These are phyloP conservation scores for Aspergillus alliaceus DNA, from an alignment of 2,329 filamentous ascomycete genomes.

Conservation along the genomic window DNA sequence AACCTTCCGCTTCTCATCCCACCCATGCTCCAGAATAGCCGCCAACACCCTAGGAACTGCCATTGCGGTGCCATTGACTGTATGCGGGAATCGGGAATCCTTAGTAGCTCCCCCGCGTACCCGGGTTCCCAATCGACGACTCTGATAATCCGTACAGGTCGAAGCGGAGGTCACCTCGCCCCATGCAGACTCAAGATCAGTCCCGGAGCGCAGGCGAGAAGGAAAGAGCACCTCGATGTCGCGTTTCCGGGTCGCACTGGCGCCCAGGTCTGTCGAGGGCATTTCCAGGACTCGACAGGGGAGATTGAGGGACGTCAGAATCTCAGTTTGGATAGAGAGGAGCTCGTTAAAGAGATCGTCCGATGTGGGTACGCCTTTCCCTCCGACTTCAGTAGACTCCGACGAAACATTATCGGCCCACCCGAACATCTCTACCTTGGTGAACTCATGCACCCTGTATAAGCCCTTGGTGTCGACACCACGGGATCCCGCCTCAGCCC, in stretches of 20 bases:
- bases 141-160: conserved; percentile 94
- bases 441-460: conserved; percentile 97
- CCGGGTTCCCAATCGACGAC: conserved; percentile 74
- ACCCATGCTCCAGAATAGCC: conserved; percentile 86
- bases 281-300: conserved; percentile 90
- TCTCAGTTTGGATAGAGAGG: conserved; percentile 80
- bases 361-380: conserved; percentile 22
- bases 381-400: conserved; percentile 8
- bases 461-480: conserved; percentile 90
- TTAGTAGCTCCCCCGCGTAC: conserved; percentile 53
- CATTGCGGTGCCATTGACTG: conserved; percentile 89
- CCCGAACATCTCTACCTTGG: conserved; percentile 95
- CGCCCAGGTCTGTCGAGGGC: conserved; percentile 84
- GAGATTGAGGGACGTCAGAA: conserved; percentile 73
- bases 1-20: conserved; percentile 67
- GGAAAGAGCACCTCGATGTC: conserved; percentile 97
- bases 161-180: conserved; percentile 90
- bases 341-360: conserved; percentile 75
- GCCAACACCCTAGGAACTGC: conserved; percentile 88
- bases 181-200: conserved; percentile 66
- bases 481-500: conserved; percentile 87
- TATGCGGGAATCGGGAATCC: conserved; percentile 74
- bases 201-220: conserved; percentile 55
- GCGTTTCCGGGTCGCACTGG: conserved; percentile 79
- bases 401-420: conserved; percentile 68